phyloP scores from a whole-genome alignment of 257 asterid species.

The Nicotiana tomentosiformis region DNA sequence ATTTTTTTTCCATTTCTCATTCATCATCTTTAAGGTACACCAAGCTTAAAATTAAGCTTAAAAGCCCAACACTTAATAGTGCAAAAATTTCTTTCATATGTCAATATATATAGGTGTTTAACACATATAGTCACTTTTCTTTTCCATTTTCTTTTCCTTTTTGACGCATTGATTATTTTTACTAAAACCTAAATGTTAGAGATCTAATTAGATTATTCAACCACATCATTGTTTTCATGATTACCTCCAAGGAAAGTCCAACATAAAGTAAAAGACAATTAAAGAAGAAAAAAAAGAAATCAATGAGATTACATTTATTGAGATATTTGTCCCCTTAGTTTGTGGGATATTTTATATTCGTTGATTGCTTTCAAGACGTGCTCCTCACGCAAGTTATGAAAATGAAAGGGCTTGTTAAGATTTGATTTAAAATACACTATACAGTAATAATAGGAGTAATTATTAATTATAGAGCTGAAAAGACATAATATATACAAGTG shows the following conservation, averaged over 20 bases:
- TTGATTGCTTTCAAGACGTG: not conserved
- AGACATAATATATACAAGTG: not conserved
- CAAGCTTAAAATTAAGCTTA: no score
- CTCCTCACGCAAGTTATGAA: not conserved
- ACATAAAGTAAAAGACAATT: not conserved
- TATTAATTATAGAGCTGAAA: not conserved
- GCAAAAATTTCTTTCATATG: no score
- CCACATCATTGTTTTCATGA: not conserved
- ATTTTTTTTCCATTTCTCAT: no score
- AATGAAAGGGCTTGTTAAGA: conserved; percentile 4
- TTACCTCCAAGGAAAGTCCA: not conserved
- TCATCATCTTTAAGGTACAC: no score
- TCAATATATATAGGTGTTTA: no score
- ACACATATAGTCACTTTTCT: no score
- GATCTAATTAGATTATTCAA: not conserved
- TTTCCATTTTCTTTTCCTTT: not conserved
- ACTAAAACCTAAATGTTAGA: no score
- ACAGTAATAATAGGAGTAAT: not conserved
- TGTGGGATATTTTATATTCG: not conserved
- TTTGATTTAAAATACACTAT: not conserved
- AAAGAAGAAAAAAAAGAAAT: conserved; percentile 1
- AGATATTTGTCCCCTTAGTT: not conserved
- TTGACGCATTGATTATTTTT: not conserved
- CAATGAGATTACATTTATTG: not conserved
- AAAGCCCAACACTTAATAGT: no score